Evolutionary conservation across 139 green algal species (phyloP).

Genomic region (Tetradesmus lagerheimii): DNA sequence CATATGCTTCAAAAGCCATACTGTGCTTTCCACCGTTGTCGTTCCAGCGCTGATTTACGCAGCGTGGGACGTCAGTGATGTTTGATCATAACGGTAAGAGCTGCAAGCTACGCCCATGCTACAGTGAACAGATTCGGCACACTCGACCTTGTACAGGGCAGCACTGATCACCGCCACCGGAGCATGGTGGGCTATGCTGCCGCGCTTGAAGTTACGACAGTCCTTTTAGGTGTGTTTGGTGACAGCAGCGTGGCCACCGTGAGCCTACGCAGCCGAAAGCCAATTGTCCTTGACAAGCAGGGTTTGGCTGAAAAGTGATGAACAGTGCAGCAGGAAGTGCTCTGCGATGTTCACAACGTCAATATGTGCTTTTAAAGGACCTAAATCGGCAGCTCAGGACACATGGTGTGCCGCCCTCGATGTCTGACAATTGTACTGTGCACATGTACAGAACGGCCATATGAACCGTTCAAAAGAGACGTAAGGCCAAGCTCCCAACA

Average conservation of each 20-base stretch:
- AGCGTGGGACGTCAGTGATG: background rate
- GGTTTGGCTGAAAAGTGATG: background rate
- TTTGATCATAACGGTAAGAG: background rate
- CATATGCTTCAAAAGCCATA: conserved; percentile 52
- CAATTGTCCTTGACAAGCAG: background rate
- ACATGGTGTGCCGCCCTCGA: no score
- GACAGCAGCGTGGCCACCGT: background rate
- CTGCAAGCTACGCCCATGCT: background rate
- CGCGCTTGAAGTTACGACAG: background rate
- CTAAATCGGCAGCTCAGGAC: no score
- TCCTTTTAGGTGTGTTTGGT: background rate
- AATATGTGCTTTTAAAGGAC: no score
- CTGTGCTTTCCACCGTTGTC: background rate
- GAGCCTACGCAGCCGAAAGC: no score
- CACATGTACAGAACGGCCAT: no score
- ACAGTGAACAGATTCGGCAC: background rate
- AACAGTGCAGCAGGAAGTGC: background rate
- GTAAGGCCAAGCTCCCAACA: no score
- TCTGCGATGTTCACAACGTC: no score
- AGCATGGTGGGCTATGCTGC: background rate
- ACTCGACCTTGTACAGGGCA: background rate
- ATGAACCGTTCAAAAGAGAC: no score
- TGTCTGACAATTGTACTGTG: no score
- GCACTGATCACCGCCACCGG: background rate
- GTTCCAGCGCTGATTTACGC: background rate